phyloP scores from a whole-genome alignment of 2,329 filamentous ascomycete species.

The Teratosphaeriaceae sp. region DNA sequence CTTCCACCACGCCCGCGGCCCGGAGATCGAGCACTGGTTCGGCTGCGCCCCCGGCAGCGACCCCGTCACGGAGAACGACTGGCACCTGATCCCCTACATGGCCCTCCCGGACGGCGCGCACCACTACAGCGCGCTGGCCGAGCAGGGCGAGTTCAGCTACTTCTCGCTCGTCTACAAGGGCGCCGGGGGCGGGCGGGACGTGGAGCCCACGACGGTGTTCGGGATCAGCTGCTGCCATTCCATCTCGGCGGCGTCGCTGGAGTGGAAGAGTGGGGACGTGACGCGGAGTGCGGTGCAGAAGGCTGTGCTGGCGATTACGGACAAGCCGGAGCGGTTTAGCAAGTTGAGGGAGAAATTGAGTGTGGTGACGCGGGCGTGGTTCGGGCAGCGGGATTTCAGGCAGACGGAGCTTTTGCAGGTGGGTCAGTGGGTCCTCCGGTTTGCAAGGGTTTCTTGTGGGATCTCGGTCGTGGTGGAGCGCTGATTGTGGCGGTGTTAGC shows the following conservation, averaged over 20 bases:
- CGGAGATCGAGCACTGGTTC: conserved; percentile 91
- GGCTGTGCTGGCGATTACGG: conserved; percentile 90
- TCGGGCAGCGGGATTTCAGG: conserved; percentile 87
- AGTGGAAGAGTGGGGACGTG: conserved; percentile 76
- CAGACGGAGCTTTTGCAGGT: conserved; percentile 80
- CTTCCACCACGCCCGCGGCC: conserved; percentile 58
- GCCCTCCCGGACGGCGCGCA: conserved; percentile 93
- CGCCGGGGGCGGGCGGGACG: conserved; percentile 5
- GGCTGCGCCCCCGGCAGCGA: conserved; percentile 67
- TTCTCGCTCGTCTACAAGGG: conserved; percentile 66
- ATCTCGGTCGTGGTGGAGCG: no score
- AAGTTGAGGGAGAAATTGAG: conserved; percentile 84
- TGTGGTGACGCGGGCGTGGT: conserved; percentile 92
- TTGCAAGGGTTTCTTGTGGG: no score
- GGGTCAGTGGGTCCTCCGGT: conserved; percentile 14
- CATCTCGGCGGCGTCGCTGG: conserved; percentile 70
- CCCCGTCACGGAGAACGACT: conserved; percentile 77
- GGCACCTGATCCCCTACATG: conserved; percentile 92
- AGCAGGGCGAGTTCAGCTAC: conserved; percentile 95
- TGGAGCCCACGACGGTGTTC: conserved; percentile 56
- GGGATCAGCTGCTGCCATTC: conserved; percentile 94
- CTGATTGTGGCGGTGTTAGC: conserved; percentile 35
- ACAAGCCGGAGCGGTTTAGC: conserved; percentile 83
- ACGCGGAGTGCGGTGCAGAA: conserved; percentile 98
- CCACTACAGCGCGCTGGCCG: no score